Evolutionary conservation across 2,329 filamentous ascomycete genomes (phyloP).

Genomic region (Penicillium hordei): DNA sequence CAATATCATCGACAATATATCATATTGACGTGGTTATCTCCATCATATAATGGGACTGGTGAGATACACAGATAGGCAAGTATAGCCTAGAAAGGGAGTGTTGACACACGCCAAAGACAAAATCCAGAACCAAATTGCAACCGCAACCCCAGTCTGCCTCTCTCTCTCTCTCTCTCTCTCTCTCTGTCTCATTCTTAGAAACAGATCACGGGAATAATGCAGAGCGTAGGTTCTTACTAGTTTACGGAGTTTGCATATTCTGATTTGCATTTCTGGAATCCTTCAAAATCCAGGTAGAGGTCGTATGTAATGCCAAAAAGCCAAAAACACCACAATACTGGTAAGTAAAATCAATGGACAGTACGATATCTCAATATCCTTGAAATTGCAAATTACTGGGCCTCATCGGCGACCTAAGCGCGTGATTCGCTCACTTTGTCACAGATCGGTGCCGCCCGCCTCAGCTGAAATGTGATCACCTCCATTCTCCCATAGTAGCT

Average conservation of each 20-base stretch:
- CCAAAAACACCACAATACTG: background rate
- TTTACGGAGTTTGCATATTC: background rate
- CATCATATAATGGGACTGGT: background rate
- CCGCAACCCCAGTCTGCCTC: background rate
- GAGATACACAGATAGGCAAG: background rate
- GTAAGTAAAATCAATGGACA: background rate
- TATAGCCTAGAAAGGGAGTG: background rate
- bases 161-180: background rate
- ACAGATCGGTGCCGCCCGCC: background rate
- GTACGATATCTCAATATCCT: background rate
- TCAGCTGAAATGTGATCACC: conserved; percentile 7
- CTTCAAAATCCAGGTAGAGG: background rate
- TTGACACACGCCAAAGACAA: conserved; percentile 1
- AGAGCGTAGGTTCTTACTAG: background rate
- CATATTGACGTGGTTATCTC: background rate
- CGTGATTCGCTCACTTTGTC: background rate
- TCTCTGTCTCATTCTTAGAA: background rate
- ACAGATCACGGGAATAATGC: background rate
- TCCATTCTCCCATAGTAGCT: background rate
- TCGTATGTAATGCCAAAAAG: background rate
- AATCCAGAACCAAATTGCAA: conserved; percentile 4
- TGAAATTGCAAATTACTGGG: background rate
- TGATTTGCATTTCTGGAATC: background rate
- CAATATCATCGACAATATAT: background rate
- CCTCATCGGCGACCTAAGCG: background rate